phyloP scores from a whole-genome alignment of 2,329 filamentous ascomycete species.

The Venturia nashicola region DNA sequence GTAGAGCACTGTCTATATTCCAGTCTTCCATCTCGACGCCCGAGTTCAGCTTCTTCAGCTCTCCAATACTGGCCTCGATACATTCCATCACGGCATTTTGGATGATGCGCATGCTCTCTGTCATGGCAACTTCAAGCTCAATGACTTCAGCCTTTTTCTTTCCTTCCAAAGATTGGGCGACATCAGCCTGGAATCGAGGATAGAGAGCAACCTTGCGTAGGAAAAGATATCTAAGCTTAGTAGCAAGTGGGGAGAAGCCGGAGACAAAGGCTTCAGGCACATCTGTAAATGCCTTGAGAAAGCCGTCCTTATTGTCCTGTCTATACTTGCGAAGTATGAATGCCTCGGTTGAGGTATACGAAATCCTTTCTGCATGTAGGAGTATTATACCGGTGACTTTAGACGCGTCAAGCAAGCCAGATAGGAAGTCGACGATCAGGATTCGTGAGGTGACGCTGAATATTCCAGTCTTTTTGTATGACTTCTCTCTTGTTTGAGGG shows the following conservation, averaged over 20 bases:
- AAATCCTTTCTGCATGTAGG: constrained; percentile 74
- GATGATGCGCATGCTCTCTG: constrained; percentile 81
- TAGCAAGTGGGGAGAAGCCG: constrained; percentile 77
- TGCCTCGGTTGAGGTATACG: constrained; percentile 81
- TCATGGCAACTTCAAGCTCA: constrained; percentile 93
- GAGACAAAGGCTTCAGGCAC: constrained; percentile 80
- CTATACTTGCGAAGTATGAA: constrained; percentile 91
- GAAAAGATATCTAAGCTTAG: constrained; percentile 87
- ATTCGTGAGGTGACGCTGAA: constrained; percentile 96
- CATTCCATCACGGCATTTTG: constrained; percentile 93
- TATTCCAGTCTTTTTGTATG: constrained; percentile 80
- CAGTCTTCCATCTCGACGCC: constrained; percentile 94
- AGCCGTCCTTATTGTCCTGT: constrained; percentile 87
- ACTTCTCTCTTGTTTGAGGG: constrained; percentile 75
- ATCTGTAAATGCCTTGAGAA: constrained; percentile 93
- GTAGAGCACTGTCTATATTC: constrained; percentile 85
- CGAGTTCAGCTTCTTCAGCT: constrained; percentile 81
- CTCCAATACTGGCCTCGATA: constrained; percentile 85
- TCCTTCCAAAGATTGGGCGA: constrained; percentile 81
- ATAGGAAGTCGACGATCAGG: constrained; percentile 83
- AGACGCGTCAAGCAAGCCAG: constrained; percentile 66
- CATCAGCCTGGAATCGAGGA: constrained; percentile 84
- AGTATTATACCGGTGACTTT: constrained; percentile 79
- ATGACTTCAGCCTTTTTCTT: constrained; percentile 93
- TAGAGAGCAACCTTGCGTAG: constrained; percentile 79